Evolutionary conservation across 148 eudicot species (phyloP).

Genomic region (Chenopodium quinoa): DNA sequence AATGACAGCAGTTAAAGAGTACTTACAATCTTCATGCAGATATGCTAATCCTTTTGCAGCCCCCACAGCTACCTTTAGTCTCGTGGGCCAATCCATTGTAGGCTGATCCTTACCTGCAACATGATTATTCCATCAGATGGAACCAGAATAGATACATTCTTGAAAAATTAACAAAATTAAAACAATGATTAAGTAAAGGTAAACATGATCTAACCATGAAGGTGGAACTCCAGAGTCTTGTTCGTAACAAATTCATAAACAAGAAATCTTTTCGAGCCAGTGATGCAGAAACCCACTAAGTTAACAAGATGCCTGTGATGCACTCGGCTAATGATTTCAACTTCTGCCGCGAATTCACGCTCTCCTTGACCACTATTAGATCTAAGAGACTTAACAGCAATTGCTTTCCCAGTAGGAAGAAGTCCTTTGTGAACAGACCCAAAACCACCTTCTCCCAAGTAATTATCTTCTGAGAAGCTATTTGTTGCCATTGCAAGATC

Average conservation of each 20-base stretch:
- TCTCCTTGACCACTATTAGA: conserved; percentile 83
- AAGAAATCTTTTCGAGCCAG: conserved; percentile 69
- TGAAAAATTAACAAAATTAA: not conserved
- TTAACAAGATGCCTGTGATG: conserved; percentile 96
- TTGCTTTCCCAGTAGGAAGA: conserved; percentile 82
- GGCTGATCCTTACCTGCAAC: conserved; percentile 50
- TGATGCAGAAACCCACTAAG: conserved; percentile 76
- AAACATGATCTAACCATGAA: conserved; percentile 47
- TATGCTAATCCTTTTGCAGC: conserved; percentile 74
- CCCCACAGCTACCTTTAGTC: conserved; percentile 65
- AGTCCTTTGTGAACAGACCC: conserved; percentile 84
- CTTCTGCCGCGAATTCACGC: conserved; percentile 84
- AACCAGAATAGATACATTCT: not conserved
- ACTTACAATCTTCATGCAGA: conserved; percentile 71
- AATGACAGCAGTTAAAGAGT: not conserved
- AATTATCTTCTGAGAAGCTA: conserved; percentile 68
- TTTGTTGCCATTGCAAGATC: conserved; percentile 81
- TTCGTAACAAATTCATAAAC: conserved; percentile 85
- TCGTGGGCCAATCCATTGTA: conserved; percentile 53
- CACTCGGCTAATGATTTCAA: conserved; percentile 90
- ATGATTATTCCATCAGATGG: conserved; percentile 17
- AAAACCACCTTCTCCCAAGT: conserved; percentile 92
- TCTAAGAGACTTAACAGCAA: conserved; percentile 84
- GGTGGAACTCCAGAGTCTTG: conserved; percentile 78
- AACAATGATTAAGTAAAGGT: not conserved